phyloP scores from a whole-genome alignment of 306 rosid genomes.

The Mimosa bimucronata region DNA sequence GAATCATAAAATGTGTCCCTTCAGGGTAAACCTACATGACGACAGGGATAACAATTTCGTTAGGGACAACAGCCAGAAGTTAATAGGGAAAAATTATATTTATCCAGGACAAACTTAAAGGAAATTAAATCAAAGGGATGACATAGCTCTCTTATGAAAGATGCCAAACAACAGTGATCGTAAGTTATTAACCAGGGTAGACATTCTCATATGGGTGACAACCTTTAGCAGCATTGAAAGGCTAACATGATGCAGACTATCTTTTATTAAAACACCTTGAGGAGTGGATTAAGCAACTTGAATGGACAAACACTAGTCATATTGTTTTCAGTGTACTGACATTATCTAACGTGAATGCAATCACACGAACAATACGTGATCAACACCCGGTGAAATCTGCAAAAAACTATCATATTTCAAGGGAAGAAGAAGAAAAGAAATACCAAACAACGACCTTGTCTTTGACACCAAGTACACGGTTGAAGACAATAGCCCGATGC shows the following conservation, averaged over 20 bases:
- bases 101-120: no score
- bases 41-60: neutral
- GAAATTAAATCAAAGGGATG: no score
- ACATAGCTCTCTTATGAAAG: no score
- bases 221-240: neutral
- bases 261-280: neutral
- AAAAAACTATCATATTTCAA: neutral
- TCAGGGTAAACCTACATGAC: constrained; percentile 84
- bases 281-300: neutral
- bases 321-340: neutral
- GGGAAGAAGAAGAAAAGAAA: neutral
- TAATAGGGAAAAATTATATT: no score
- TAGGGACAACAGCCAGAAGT: no score
- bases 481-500: constrained; percentile 83
- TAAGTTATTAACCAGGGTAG: no score
- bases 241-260: neutral
- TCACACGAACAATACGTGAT: neutral
- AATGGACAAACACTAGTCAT: neutral
- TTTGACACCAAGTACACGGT: constrained; percentile 73
- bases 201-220: no score
- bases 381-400: neutral
- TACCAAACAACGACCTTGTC: constrained; percentile 60
- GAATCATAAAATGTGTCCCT: constrained; percentile 82
- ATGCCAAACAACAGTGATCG: no score
- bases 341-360: neutral